These are phyloP conservation scores for Arachis monticola DNA, from an alignment of 331 rosid genomes.

Conservation along the genomic window DNA sequence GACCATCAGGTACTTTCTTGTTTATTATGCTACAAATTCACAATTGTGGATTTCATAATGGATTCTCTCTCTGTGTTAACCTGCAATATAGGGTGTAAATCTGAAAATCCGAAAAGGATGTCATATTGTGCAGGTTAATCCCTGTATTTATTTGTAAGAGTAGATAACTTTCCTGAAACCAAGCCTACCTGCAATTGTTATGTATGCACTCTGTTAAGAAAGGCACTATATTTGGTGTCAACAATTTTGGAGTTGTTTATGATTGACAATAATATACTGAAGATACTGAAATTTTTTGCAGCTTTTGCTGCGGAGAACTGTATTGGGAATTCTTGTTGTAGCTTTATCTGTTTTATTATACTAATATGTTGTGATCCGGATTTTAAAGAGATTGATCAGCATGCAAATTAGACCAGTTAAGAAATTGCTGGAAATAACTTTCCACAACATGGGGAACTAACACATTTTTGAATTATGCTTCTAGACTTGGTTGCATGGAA, in stretches of 20 bases:
- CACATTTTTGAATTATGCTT: not conserved
- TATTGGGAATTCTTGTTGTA: conserved; percentile 6
- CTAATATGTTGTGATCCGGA: not conserved
- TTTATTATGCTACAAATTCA: not conserved
- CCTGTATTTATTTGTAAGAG: conserved; percentile 19
- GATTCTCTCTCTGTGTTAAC: not conserved
- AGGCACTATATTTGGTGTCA: conserved; percentile 5
- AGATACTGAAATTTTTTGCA: conserved; percentile 10
- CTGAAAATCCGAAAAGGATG: not conserved
- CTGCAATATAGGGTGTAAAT: conserved; percentile 15
- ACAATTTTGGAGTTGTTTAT: conserved; percentile 1
- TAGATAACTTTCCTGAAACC: conserved; percentile 10
- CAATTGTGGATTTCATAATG: conserved; percentile 7
- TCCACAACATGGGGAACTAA: conserved; percentile 25
- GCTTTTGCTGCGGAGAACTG: conserved; percentile 13
- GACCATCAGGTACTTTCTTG: conserved; percentile 67
- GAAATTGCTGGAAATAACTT: not conserved
- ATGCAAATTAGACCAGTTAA: conserved; percentile 24
- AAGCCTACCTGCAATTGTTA: not conserved
- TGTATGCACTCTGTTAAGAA: conserved; percentile 27
- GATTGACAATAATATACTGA: conserved; percentile 5
- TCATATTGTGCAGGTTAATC: conserved; percentile 22
- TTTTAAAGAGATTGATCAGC: conserved; percentile 23
- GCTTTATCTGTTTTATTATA: conserved; percentile 21
- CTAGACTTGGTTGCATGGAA: conserved; percentile 3